Conservation (phyloP, 176 grass and related monocot genomes). For the Hsuehochloa calcarea region DNA sequence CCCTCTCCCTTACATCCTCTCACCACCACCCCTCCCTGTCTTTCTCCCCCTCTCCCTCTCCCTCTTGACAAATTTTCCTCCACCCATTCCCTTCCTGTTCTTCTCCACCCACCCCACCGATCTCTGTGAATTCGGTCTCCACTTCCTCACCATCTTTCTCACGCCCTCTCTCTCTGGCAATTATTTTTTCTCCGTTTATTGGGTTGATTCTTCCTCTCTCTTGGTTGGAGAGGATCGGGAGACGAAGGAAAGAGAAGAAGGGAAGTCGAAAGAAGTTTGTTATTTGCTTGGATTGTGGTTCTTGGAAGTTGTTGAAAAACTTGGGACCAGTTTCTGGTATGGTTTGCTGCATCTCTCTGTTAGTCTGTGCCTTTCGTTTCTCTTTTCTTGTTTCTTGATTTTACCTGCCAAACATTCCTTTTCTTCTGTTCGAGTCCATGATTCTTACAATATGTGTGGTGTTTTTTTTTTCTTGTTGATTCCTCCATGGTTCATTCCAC, state of each 20-base stretch:
- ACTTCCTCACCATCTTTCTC: constrained; percentile 8
- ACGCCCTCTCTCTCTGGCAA: not conserved
- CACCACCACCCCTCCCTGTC: constrained; percentile 30
- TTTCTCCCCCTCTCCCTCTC: constrained; percentile 19
- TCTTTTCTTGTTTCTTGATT: constrained; percentile 10
- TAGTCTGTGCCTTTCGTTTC: not conserved
- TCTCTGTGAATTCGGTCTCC: constrained; percentile 35
- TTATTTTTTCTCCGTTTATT: constrained; percentile 26
- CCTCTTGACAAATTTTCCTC: constrained; percentile 49
- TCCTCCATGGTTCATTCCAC: not conserved
- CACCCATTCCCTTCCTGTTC: constrained; percentile 43
- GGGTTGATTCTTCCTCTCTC: constrained; percentile 23
- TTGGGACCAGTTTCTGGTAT: constrained; percentile 19
- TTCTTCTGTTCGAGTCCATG: not conserved
- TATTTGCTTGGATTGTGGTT: constrained; percentile 22
- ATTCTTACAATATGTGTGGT: not conserved
- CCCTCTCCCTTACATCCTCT: constrained; percentile 15
- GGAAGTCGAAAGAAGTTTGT: not conserved
- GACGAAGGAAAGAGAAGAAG: not conserved
- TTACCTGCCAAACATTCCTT: not conserved
- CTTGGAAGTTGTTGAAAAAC: constrained; percentile 4
- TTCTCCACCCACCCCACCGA: constrained; percentile 43
- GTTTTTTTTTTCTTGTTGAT: not conserved
- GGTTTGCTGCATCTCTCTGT: constrained; percentile 15
- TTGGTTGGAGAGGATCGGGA: constrained; percentile 31